A percentile compares a stretch with the other conserved stretches of the same genome.
Evolutionary conservation across 768 basidiomycete species (phyloP).

Genomic region (Trametes gibbosa): DNA sequence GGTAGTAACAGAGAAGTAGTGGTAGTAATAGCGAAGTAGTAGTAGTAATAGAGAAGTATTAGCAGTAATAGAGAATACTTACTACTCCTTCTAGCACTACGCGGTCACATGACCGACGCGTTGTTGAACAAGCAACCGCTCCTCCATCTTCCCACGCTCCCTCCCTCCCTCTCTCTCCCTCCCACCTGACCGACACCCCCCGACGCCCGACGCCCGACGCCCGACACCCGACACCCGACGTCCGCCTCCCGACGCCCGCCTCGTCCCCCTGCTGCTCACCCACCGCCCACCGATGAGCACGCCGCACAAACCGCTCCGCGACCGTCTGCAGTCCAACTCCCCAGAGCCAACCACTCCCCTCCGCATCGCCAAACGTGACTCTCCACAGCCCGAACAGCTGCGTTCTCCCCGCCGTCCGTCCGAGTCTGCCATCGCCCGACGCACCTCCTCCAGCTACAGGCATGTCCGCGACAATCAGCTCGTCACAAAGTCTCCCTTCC

Average conservation of each 20-base stretch:
- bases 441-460: slow-evolving; percentile 75
- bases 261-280: neutral
- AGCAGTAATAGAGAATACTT: too few species aligned
- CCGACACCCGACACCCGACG: neutral
- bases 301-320: slow-evolving; percentile 18
- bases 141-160: neutral
- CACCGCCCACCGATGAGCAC: slow-evolving; percentile 17
- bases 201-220: neutral
- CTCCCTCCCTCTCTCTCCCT: neutral
- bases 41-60: too few species aligned
- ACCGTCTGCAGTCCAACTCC: slow-evolving; percentile 21
- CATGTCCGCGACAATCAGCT: slow-evolving; percentile 76
- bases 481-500: slow-evolving; percentile 86
- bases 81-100: too few species aligned
- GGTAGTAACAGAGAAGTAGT: too few species aligned
- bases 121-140: slow-evolving; percentile 17
- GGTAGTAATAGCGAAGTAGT: too few species aligned
- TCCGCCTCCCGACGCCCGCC: neutral
- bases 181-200: neutral
- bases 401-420: slow-evolving; percentile 33
- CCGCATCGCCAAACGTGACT: slow-evolving; percentile 70
- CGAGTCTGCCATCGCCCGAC: slow-evolving; percentile 57
- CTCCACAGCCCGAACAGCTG: slow-evolving; percentile 34
- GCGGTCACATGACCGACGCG: slow-evolving; percentile 20
- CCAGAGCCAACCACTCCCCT: slow-evolving; percentile 51